phyloP scores from a whole-genome alignment of 2,329 filamentous ascomycete genomes.

The Elsinoe necatrix region DNA sequence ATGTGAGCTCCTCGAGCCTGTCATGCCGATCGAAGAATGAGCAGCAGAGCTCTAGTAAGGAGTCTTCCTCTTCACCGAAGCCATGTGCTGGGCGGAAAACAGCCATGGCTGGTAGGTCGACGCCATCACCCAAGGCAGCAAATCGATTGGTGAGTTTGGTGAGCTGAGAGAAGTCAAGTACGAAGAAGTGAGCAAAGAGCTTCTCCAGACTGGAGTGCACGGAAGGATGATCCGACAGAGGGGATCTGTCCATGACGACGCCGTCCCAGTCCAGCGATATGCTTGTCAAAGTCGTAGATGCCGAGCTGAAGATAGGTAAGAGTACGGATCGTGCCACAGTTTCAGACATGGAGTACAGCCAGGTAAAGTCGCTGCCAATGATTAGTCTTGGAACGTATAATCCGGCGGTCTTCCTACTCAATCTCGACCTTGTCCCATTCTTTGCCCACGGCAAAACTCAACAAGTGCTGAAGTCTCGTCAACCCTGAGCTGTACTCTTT shows the following conservation, averaged over 20 bases:
- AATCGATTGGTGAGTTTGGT: not conserved
- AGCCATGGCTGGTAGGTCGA: not conserved
- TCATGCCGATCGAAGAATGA: not conserved
- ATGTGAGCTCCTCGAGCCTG: not conserved
- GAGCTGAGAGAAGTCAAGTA: not conserved
- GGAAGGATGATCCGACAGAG: not conserved
- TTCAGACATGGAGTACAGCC: not conserved
- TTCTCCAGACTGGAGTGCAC: not conserved
- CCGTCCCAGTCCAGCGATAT: constrained; percentile 6
- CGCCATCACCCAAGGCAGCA: not conserved
- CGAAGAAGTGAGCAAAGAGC: not conserved
- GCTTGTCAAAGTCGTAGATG: not conserved
- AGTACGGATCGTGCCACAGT: not conserved
- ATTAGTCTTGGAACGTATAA: not conserved
- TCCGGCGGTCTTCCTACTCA: not conserved
- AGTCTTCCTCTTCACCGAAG: not conserved
- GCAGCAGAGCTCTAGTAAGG: not conserved
- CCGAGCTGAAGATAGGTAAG: not conserved
- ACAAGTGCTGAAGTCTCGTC: not conserved
- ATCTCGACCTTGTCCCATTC: not conserved
- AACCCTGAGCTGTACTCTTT: not conserved
- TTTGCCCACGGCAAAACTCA: not conserved
- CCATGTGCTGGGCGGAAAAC: not conserved
- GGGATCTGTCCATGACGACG: not conserved
- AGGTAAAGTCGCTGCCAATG: not conserved